Conservation (phyloP, 805 yeast genomes). For the Candida ponderosae region DNA sequence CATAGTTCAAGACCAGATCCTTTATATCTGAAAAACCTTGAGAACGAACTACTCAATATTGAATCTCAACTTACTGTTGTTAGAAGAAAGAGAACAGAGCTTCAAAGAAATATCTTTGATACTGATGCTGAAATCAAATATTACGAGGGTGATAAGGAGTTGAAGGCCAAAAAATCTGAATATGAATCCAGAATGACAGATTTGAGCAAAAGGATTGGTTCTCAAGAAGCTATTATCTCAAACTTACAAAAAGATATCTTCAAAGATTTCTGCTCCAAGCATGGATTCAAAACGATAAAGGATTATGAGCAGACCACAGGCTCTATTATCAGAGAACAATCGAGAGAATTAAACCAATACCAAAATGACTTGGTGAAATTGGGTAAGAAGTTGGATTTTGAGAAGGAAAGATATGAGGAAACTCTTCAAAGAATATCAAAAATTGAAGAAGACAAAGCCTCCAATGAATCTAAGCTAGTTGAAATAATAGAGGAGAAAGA, state of each 20-base stretch:
- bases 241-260: conserved; percentile 39
- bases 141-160: conserved; percentile 30
- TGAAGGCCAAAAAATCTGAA: conserved; percentile 16
- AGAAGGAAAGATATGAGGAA: conserved; percentile 47
- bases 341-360: conserved; percentile 54
- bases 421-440: conserved; percentile 38
- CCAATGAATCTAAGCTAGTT: conserved; percentile 26
- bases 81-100: conserved; percentile 35
- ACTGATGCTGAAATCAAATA: conserved; percentile 42
- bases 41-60: conserved; percentile 44
- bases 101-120: conserved; percentile 38
- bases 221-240: conserved; percentile 21
- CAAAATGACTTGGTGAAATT: conserved; percentile 54
- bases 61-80: conserved; percentile 37
- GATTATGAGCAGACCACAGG: conserved; percentile 73
- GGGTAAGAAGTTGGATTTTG: conserved; percentile 57
- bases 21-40: conserved; percentile 44
- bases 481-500: conserved; percentile 26
- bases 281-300: conserved; percentile 47
- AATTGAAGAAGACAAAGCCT: conserved; percentile 31
- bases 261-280: conserved; percentile 41
- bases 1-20: conserved; percentile 42
- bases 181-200: conserved; percentile 17
- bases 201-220: conserved; percentile 17
- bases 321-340: conserved; percentile 41